phyloP scores from a whole-genome alignment of 208 protist genomes.

The Leishmania mexicana region DNA sequence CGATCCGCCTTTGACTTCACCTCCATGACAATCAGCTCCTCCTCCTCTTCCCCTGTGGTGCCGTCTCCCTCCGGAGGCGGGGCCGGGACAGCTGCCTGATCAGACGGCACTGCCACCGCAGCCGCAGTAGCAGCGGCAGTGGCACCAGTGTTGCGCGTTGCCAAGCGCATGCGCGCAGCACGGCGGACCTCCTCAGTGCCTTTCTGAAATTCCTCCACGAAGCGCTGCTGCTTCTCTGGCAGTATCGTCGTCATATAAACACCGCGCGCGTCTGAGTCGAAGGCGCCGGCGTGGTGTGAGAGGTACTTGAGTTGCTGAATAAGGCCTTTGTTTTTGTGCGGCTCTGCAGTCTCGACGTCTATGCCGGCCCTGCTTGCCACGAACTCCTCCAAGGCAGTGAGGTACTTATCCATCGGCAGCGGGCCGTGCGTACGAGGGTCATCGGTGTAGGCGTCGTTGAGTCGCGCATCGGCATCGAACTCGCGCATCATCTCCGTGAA shows the following conservation, averaged over 20 bases:
- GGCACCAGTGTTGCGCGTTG: slow-evolving; percentile 11
- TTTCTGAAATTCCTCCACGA: slow-evolving; percentile 58
- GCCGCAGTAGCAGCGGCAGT: background rate
- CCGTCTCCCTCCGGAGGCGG: background rate
- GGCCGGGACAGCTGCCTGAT: background rate
- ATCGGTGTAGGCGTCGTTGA: slow-evolving; percentile 75
- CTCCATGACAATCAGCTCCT: slow-evolving; percentile 50
- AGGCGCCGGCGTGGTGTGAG: slow-evolving; percentile 52
- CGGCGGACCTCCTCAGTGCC: slow-evolving; percentile 75
- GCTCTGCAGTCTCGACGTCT: slow-evolving; percentile 67
- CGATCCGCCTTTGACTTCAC: slow-evolving; percentile 44
- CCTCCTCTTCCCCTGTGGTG: slow-evolving; percentile 32
- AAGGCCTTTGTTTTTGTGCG: slow-evolving; percentile 78
- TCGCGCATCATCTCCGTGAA: slow-evolving; percentile 79
- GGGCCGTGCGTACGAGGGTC: slow-evolving; percentile 81
- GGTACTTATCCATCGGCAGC: slow-evolving; percentile 73
- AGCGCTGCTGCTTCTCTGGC: slow-evolving; percentile 78
- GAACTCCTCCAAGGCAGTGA: slow-evolving; percentile 83
- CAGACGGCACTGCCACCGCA: background rate
- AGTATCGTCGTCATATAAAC: slow-evolving; percentile 67
- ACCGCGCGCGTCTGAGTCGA: slow-evolving; percentile 60
- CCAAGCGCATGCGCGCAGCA: slow-evolving; percentile 51
- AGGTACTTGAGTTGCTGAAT: slow-evolving; percentile 80
- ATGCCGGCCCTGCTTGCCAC: slow-evolving; percentile 73
- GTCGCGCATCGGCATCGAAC: slow-evolving; percentile 66